Evolutionary conservation across 768 basidiomycete species (phyloP), one percentile per base, ranked within the genome.

Genomic region (Pulveroboletus ravenelii): DNA sequence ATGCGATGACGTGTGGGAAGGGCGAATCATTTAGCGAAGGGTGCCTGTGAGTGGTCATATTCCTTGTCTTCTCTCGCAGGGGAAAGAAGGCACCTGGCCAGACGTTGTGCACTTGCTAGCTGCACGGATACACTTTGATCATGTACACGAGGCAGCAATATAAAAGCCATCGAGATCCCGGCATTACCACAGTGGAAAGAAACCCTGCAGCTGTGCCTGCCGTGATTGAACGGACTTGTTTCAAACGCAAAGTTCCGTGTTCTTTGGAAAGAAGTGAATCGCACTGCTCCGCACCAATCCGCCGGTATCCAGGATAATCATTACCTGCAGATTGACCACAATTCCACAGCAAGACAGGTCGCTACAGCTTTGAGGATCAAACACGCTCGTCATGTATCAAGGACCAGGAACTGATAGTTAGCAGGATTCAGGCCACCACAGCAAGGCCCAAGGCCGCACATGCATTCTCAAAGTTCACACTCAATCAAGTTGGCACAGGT

Each of bases 11-110:
- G 25, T 51, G 46, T 54, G 50, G 46, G 50, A 53, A 25, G n/a
- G 47, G 59, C 32, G 59, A 52, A 61, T 62, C 62, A 6, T n/a
- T 46, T 38, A n/a, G 14, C 48, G 56, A 64, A 58, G 45, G 13
- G 56, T 54, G 45, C 62, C 62, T 56, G 47, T 49, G 56, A 59
- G 39, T 18, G 31, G 39, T 47, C 41, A 48, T 55, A 55, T 46
- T 45, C 17, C 12, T 42, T 15, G 20, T 36, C 47, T 53, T 59
- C 44, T 44, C 48, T 30, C 13, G 37, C 29, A 34, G 42, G 52
- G 39, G 48, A 35, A 47, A 43, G 37, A 54, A 54, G 48, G 23
- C 12, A 12, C 38, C 45, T 36, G 18, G 27, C 30, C 5, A 31
- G 43, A 23, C 25, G 13, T 38, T 10, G 38, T 36, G 45, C 41